Conservation (phyloP, 352 stramenopile genomes). For the Pythium inflatum region DNA sequence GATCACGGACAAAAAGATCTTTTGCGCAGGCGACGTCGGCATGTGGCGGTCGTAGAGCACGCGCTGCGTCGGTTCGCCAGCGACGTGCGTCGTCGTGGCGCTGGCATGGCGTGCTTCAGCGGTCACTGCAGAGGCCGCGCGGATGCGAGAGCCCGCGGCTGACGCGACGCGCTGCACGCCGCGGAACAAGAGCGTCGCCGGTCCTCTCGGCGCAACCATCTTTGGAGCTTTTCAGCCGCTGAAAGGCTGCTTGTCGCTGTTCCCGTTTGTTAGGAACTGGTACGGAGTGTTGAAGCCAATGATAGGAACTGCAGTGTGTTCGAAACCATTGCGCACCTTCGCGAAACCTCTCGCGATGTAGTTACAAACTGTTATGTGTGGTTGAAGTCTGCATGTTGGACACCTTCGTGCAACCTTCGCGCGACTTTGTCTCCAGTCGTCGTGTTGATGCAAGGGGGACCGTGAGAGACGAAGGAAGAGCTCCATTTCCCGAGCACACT, state of each 20-base stretch:
- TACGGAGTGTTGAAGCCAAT: constrained; percentile 11
- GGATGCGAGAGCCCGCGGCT: neutral
- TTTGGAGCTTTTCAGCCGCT: neutral
- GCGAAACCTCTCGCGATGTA: no score
- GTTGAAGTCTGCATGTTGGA: neutral
- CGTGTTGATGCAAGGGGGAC: neutral
- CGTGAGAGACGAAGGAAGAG: neutral
- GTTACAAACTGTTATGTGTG: no score
- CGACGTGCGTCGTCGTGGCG: constrained; percentile 29
- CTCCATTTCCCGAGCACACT: no score
- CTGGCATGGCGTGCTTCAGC: constrained; percentile 4
- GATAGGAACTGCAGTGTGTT: no score
- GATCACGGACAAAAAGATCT: constrained; percentile 84
- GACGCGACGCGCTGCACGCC: constrained; percentile 7
- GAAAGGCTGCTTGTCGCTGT: constrained; percentile 4
- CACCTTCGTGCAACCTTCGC: constrained; percentile 26
- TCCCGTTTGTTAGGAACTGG: constrained; percentile 19
- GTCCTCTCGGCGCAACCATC: neutral
- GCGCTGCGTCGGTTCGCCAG: constrained; percentile 52
- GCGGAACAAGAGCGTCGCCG: constrained; percentile 9
- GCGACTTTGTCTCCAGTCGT: constrained; percentile 9
- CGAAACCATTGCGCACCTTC: no score
- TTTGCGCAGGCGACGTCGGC: constrained; percentile 83
- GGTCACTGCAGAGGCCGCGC: neutral
- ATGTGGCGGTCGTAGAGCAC: constrained; percentile 75